A percentile compares a stretch with the other conserved stretches of the same genome.
phyloP scores from a whole-genome alignment of 257 asterid genomes.

The Apocynum venetum region DNA sequence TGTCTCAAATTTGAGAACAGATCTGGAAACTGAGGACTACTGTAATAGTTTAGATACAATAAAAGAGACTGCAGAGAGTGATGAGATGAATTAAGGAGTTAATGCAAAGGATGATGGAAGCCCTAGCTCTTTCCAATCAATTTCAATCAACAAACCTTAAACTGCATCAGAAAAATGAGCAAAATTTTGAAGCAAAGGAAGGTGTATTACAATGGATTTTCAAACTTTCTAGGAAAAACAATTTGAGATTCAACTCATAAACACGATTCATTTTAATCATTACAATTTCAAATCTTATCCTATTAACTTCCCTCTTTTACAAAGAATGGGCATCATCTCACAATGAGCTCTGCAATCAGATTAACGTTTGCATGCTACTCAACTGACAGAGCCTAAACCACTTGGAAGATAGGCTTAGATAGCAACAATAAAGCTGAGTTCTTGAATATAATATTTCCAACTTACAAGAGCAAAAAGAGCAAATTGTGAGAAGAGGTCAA shows the following conservation, averaged over 20 bases:
- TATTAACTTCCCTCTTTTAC: not conserved
- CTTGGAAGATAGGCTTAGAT: conserved; percentile 7
- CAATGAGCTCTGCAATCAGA: not conserved
- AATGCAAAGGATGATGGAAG: not conserved
- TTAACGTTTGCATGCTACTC: not conserved
- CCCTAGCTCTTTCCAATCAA: not conserved
- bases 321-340: not conserved
- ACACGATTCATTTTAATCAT: not conserved
- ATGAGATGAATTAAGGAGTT: not conserved
- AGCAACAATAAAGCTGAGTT: conserved; percentile 1
- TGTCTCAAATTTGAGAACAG: not conserved
- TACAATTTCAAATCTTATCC: not conserved
- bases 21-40: not conserved
- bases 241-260: not conserved
- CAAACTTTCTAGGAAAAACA: not conserved
- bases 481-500: conserved; percentile 1
- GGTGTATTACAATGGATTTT: not conserved
- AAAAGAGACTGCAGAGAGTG: not conserved
- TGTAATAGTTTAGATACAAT: not conserved
- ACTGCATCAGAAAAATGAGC: not conserved
- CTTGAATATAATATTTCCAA: conserved; percentile 3
- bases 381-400: conserved; percentile 5
- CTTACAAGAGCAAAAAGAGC: conserved; percentile 7
- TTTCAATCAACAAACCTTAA: not conserved
- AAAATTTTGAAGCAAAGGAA: not conserved